A percentile compares a stretch with the other conserved stretches of the same genome.
Evolutionary conservation across 345 rosid species (phyloP).

Genomic region (Pugionium dolabratum): DNA sequence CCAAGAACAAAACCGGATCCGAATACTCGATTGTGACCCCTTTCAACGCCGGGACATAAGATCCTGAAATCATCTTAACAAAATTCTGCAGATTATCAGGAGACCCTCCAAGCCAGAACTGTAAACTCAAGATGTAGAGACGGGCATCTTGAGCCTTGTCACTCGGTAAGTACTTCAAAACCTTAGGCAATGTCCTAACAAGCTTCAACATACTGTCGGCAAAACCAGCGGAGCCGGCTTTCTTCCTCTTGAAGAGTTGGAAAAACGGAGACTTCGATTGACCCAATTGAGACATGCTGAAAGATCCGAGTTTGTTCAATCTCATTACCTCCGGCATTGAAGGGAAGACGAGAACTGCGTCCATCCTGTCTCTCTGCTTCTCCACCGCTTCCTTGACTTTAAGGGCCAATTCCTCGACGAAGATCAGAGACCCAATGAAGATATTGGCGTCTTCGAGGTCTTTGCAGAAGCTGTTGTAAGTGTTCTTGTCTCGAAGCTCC

Average conservation of each 20-base stretch:
- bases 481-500: conserved; percentile 78
- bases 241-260: conserved; percentile 91
- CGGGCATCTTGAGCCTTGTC: conserved; percentile 99
- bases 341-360: conserved; percentile 97
- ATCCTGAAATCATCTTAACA: conserved; percentile 89
- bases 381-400: conserved; percentile 93
- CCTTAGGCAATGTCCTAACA: conserved; percentile 92
- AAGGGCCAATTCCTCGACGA: conserved; percentile 90
- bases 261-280: conserved; percentile 94
- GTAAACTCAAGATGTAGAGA: conserved; percentile 90
- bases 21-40: conserved; percentile 72
- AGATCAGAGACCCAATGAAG: conserved; percentile 92
- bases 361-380: conserved; percentile 91
- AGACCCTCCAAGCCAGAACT: conserved; percentile 99
- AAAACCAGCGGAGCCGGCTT: conserved; percentile 77
- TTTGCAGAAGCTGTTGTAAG: conserved; percentile 72
- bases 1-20: conserved; percentile 91
- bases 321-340: conserved; percentile 99
- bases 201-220: conserved; percentile 97
- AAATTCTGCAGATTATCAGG: conserved; percentile 95
- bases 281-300: conserved; percentile 95
- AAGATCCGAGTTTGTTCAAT: conserved; percentile 91
- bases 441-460: conserved; percentile 90
- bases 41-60: conserved; percentile 84
- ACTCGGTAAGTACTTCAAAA: conserved; percentile 92